phyloP scores from a whole-genome alignment of 1,284 basidiomycete genomes.

The Moesziomyces sp. region DNA sequence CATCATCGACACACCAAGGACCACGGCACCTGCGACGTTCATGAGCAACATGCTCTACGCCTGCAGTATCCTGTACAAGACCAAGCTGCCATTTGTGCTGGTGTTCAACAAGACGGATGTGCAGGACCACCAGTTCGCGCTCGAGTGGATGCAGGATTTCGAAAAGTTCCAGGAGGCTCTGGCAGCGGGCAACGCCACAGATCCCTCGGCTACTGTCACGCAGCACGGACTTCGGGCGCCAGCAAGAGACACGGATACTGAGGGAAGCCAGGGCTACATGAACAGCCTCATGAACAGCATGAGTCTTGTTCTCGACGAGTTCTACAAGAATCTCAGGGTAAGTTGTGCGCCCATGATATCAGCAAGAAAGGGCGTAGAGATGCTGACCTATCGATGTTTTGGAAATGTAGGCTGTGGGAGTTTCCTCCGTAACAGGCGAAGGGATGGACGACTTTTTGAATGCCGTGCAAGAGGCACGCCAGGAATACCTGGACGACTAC shows the following conservation, averaged over 20 bases:
- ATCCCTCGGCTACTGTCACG: constrained; percentile 70
- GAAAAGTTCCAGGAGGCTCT: constrained; percentile 76
- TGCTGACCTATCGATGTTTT: constrained; percentile 7
- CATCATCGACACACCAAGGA: constrained; percentile 95
- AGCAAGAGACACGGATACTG: constrained; percentile 26
- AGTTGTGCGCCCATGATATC: constrained; percentile 28
- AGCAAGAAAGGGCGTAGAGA: neutral
- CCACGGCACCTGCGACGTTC: constrained; percentile 94
- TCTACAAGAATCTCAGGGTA: constrained; percentile 95
- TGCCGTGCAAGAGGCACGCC: constrained; percentile 85
- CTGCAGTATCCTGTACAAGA: constrained; percentile 99
- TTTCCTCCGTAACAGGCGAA: constrained; percentile 92
- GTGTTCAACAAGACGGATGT: constrained; percentile 99
- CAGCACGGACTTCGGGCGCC: constrained; percentile 21
- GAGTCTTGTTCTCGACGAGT: constrained; percentile 97
- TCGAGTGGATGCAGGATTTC: constrained; percentile 99
- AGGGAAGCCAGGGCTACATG: constrained; percentile 86
- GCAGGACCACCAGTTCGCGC: constrained; percentile 85
- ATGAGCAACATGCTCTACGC: constrained; percentile 99
- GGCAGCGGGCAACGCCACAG: constrained; percentile 62
- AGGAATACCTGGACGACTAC: constrained; percentile 90
- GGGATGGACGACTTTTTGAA: constrained; percentile 91
- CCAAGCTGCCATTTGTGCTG: constrained; percentile 93
- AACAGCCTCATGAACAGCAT: constrained; percentile 99
- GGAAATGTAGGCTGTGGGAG: constrained; percentile 82